Evolutionary conservation across 2,329 filamentous ascomycete genomes (phyloP).

Genomic region (Cladophialophora chaetospira): DNA sequence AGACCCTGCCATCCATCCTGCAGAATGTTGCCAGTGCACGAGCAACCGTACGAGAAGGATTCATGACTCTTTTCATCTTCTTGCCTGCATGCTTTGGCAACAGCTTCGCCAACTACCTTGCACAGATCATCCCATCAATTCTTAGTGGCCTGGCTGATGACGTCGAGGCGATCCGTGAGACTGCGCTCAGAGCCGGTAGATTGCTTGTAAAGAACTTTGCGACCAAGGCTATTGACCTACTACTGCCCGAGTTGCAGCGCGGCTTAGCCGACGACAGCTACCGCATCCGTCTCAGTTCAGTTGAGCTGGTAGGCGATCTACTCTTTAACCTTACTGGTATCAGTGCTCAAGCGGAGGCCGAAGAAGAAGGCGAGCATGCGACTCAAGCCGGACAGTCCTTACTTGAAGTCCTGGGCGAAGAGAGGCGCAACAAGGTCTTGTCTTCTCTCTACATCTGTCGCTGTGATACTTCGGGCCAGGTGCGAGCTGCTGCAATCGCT

Average conservation of each 20-base stretch:
- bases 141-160: slow-evolving; percentile 93
- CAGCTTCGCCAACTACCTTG: slow-evolving; percentile 94
- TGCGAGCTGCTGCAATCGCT: slow-evolving; percentile 83
- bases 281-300: slow-evolving; percentile 95
- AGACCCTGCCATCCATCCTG: slow-evolving; percentile 91
- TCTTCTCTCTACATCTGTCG: slow-evolving; percentile 98
- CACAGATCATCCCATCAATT: slow-evolving; percentile 93
- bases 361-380: slow-evolving; percentile 75
- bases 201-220: slow-evolving; percentile 98
- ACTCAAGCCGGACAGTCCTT: slow-evolving; percentile 91
- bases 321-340: slow-evolving; percentile 98
- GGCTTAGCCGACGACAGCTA: slow-evolving; percentile 97
- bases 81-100: slow-evolving; percentile 98
- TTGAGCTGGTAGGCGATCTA: slow-evolving; percentile 93
- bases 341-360: slow-evolving; percentile 72
- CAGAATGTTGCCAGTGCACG: slow-evolving; percentile 95
- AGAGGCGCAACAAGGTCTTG: slow-evolving; percentile 94
- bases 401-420: slow-evolving; percentile 89
- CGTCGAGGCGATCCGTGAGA: slow-evolving; percentile 93
- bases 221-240: slow-evolving; percentile 86
- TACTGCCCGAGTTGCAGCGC: slow-evolving; percentile 91
- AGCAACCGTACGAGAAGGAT: slow-evolving; percentile 88
- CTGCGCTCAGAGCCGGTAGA: slow-evolving; percentile 88
- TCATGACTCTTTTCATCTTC: slow-evolving; percentile 99
- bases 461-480: slow-evolving; percentile 90